These are phyloP conservation scores for Remersonia thermophila DNA, from an alignment of 2,329 filamentous ascomycete species.

Conservation along the genomic window DNA sequence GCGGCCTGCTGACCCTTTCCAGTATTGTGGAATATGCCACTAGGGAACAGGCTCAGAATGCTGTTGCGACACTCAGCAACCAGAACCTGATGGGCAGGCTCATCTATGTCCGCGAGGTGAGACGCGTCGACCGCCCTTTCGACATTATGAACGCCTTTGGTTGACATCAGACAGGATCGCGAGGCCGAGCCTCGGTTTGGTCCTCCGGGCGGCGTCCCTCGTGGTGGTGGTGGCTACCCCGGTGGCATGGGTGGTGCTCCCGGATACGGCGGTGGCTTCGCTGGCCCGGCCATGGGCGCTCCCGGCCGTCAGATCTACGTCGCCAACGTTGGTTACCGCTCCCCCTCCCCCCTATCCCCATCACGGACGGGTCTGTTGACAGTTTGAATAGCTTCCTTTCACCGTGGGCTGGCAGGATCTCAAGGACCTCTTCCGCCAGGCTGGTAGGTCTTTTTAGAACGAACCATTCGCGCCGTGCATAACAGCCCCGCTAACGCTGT, in stretches of 20 bases:
- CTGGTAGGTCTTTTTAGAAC: conserved; percentile 53
- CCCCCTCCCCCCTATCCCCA: conserved; percentile 8
- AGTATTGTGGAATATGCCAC: conserved; percentile 99
- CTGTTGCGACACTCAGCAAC: conserved; percentile 96
- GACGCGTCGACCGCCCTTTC: conserved; percentile 11
- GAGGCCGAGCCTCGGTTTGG: conserved; percentile 96
- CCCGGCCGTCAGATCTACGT: conserved; percentile 79
- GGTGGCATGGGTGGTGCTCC: conserved; percentile 31
- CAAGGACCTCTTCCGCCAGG: conserved; percentile 96
- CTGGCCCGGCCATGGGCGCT: conserved; percentile 34
- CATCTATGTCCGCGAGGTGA: conserved; percentile 94
- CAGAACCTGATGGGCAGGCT: conserved; percentile 97
- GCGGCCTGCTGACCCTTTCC: conserved; percentile 22
- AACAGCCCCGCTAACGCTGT: conserved; percentile 9
- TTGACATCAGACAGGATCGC: conserved; percentile 55
- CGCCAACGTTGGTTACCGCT: conserved; percentile 87
- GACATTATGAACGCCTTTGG: neutral
- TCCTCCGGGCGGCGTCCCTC: conserved; percentile 51
- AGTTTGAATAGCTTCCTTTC: conserved; percentile 67
- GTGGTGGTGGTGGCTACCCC: conserved; percentile 43
- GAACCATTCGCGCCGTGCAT: neutral
- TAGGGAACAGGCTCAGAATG: conserved; percentile 95
- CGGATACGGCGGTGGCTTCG: conserved; percentile 19
- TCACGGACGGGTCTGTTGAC: neutral
- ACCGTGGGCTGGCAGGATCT: conserved; percentile 98